phyloP scores from a whole-genome alignment of 2,329 filamentous ascomycete species.

The Pyrenochaeta sp. region DNA sequence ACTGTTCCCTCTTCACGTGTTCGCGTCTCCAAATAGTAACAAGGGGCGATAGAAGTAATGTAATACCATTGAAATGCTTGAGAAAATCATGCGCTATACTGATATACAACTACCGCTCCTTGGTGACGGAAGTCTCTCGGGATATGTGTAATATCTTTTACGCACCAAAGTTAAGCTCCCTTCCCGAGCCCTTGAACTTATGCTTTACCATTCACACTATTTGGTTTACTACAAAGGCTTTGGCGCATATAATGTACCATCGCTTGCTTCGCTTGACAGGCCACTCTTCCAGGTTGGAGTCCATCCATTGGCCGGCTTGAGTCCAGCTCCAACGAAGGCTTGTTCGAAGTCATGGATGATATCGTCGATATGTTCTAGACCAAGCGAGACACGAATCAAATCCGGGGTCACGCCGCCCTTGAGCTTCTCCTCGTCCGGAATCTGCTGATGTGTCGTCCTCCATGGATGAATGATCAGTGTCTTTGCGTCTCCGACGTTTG shows the following conservation, averaged over 20 bases:
- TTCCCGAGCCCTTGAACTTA: not conserved
- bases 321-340: constrained; percentile 10
- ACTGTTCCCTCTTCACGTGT: too few relatives aligned
- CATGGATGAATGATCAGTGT: constrained; percentile 37
- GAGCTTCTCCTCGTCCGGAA: constrained; percentile 31
- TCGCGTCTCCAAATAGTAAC: too few relatives aligned
- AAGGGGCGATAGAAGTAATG: too few relatives aligned
- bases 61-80: too few relatives aligned
- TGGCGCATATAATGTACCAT: not conserved
- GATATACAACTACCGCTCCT: too few relatives aligned
- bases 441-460: constrained; percentile 35
- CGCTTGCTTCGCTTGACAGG: not conserved
- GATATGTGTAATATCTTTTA: too few relatives aligned
- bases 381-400: constrained; percentile 26
- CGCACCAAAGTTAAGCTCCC: not conserved
- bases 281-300: not conserved
- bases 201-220: too few relatives aligned
- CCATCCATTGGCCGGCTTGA: not conserved
- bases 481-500: constrained; percentile 41
- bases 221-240: not conserved
- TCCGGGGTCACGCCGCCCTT: constrained; percentile 28
- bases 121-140: too few relatives aligned
- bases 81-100: too few relatives aligned
- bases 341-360: constrained; percentile 33
- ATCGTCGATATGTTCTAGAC: constrained; percentile 27